These are phyloP conservation scores for Penicillium herquei DNA, from an alignment of 495 filamentous ascomycete species.

Conservation along the genomic window DNA sequence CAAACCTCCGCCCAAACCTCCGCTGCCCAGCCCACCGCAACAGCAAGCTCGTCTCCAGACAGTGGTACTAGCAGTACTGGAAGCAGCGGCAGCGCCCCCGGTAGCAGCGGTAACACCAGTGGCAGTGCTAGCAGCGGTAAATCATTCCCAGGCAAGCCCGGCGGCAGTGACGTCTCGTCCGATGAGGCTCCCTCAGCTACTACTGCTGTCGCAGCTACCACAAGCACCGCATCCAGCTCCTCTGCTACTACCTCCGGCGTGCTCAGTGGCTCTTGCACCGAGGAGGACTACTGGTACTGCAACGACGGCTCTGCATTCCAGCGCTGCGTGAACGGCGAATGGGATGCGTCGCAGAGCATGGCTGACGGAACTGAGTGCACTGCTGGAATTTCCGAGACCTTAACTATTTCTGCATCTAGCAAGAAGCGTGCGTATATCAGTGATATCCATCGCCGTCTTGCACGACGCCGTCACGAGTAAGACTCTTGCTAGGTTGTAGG, in stretches of 20 bases:
- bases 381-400: conserved; percentile 38
- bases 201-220: not conserved
- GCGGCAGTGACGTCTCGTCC: not conserved
- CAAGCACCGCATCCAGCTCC: conserved; percentile 1
- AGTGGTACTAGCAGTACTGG: not conserved
- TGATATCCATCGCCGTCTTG: not conserved
- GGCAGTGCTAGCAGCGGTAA: no score
- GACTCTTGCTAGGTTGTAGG: not conserved
- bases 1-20: conserved; percentile 7
- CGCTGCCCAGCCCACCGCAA: not conserved
- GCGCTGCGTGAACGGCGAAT: conserved; percentile 56
- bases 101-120: no score
- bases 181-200: not conserved
- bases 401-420: conserved; percentile 27
- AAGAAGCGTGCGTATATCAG: not conserved
- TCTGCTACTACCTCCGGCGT: conserved; percentile 13
- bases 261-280: conserved; percentile 42
- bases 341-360: conserved; percentile 48
- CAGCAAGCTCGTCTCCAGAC: not conserved
- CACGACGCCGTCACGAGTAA: not conserved
- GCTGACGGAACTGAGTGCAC: conserved; percentile 52
- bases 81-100: no score
- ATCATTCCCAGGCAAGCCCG: not conserved
- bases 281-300: conserved; percentile 60
- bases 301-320: conserved; percentile 53